These are phyloP conservation scores for Pelargonium myrrhifolium DNA, from an alignment of 441 rosid genomes.

Conservation along the genomic window DNA sequence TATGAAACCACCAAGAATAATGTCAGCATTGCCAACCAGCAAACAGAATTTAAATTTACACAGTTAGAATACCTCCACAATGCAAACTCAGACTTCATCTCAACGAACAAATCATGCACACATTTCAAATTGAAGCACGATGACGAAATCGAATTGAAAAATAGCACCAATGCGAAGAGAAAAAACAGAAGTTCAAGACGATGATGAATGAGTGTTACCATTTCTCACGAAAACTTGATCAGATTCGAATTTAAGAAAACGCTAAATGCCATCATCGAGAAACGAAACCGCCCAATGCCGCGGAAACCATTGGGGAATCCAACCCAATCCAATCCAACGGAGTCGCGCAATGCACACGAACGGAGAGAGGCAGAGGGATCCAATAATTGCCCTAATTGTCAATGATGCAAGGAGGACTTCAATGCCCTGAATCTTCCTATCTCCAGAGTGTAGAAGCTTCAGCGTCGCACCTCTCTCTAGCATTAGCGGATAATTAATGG, in stretches of 20 bases:
- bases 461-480: not conserved
- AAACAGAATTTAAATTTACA: no score
- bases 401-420: not conserved
- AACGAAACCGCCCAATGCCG: not conserved
- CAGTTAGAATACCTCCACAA: no score
- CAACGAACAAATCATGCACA: no score
- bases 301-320: not conserved
- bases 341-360: no score
- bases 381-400: not conserved
- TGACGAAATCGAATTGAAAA: not conserved
- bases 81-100: no score
- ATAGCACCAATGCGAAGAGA: not conserved
- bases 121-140: not conserved
- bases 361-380: not conserved
- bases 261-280: not conserved
- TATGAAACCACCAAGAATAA: not conserved
- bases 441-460: not conserved
- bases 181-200: not conserved
- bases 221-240: not conserved
- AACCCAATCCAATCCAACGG: not conserved
- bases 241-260: not conserved
- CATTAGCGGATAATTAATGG: not conserved
- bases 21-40: no score
- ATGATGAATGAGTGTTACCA: not conserved
- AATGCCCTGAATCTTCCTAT: not conserved